Conservation (phyloP, 2,329 filamentous ascomycete species). For the Cadophora sp. region DNA sequence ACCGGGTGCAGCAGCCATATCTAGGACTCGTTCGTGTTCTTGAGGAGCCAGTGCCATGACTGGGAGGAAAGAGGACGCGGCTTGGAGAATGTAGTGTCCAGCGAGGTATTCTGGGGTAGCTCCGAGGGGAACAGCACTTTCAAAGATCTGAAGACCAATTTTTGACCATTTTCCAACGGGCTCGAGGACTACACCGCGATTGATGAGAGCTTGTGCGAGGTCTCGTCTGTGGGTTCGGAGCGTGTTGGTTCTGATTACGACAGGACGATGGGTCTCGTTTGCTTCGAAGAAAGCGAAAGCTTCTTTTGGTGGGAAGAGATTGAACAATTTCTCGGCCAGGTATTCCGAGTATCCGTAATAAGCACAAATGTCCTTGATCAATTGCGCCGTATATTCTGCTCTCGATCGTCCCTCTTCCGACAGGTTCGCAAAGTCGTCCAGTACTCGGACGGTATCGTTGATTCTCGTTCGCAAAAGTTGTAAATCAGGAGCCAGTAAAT, state of each 20-base stretch:
- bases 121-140: constrained; percentile 79
- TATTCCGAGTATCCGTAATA: constrained; percentile 97
- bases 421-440: constrained; percentile 86
- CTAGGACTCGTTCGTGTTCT: constrained; percentile 88
- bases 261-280: constrained; percentile 91
- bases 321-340: constrained; percentile 94
- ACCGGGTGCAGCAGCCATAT: constrained; percentile 93
- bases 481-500: constrained; percentile 83
- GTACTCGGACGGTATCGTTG: constrained; percentile 88
- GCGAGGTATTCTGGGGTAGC: constrained; percentile 97
- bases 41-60: constrained; percentile 97
- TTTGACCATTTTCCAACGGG: constrained; percentile 99
- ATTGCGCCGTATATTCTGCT: constrained; percentile 84
- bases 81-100: constrained; percentile 97
- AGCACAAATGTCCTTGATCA: constrained; percentile 89
- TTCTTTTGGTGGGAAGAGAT: constrained; percentile 89
- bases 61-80: constrained; percentile 93
- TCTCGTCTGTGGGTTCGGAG: constrained; percentile 78
- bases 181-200: constrained; percentile 93
- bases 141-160: constrained; percentile 95
- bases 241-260: constrained; percentile 97
- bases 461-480: constrained; percentile 88
- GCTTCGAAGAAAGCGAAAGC: constrained; percentile 99
- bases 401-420: constrained; percentile 81
- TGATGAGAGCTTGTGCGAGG: constrained; percentile 91